phyloP scores from a whole-genome alignment of 331 rosid species.

The Acacia concinna region DNA sequence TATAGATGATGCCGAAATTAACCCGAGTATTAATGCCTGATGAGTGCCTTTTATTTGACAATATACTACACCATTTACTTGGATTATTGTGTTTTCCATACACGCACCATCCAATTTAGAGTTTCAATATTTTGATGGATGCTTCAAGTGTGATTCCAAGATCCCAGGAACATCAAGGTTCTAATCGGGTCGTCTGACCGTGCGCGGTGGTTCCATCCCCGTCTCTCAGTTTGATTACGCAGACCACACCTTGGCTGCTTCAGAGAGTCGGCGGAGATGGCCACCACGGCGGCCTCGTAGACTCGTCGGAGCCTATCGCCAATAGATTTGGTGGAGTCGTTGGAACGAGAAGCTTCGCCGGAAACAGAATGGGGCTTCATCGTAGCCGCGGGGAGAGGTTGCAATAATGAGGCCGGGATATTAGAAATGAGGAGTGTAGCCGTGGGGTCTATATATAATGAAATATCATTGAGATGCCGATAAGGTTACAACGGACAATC shows the following conservation, averaged over 20 bases:
- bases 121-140: conserved; percentile 1
- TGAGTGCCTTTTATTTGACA: conserved; percentile 11
- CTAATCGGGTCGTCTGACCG: conserved; percentile 37
- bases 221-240: conserved; percentile 24
- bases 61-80: neutral
- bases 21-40: neutral
- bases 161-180: conserved; percentile 51
- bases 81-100: neutral
- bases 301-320: conserved; percentile 37
- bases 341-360: conserved; percentile 25
- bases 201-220: conserved; percentile 30
- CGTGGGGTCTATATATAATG: conserved; percentile 24
- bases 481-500: neutral
- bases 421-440: conserved; percentile 4
- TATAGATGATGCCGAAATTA: neutral
- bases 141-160: conserved; percentile 39
- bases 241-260: conserved; percentile 22
- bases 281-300: conserved; percentile 15
- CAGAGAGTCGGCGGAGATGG: neutral
- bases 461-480: neutral
- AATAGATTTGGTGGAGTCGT: conserved; percentile 13
- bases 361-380: conserved; percentile 41
- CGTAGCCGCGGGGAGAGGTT: neutral
- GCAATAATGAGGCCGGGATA: conserved; percentile 7
- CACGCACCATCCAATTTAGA: neutral